A percentile compares a stretch with the other conserved stretches of the same genome.
These are phyloP conservation scores for Entonaema liquescens DNA, from an alignment of 495 filamentous ascomycete species.

Conservation along the genomic window DNA sequence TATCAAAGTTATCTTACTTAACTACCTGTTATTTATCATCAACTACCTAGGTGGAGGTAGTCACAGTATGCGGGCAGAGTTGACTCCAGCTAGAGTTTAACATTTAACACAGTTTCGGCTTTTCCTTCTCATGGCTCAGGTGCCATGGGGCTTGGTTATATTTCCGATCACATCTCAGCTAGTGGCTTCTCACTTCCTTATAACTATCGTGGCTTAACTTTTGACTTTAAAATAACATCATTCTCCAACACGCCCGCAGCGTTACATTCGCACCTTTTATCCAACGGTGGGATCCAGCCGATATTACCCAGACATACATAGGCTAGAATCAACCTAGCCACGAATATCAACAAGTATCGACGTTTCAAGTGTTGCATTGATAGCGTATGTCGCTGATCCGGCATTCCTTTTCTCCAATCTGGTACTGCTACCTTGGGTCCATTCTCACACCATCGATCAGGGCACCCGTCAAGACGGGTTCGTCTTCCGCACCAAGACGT, in stretches of 20 bases:
- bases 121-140: not conserved
- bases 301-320: slow-evolving; percentile 37
- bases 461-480: slow-evolving; percentile 25
- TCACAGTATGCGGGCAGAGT: not conserved
- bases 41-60: not conserved
- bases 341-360: slow-evolving; percentile 9
- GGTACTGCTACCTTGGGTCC: slow-evolving; percentile 16
- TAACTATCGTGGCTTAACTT: slow-evolving; percentile 5
- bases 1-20: not conserved
- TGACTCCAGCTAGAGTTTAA: slow-evolving; percentile 1
- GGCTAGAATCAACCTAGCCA: slow-evolving; percentile 32
- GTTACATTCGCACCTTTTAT: slow-evolving; percentile 37
- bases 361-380: slow-evolving; percentile 34
- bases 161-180: slow-evolving; percentile 4
- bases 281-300: slow-evolving; percentile 31
- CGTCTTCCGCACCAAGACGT: slow-evolving; percentile 32
- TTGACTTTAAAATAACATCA: slow-evolving; percentile 11
- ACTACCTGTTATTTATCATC: not conserved
- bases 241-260: slow-evolving; percentile 18
- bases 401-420: slow-evolving; percentile 24
- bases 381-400: slow-evolving; percentile 29
- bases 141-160: not conserved
- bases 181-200: slow-evolving; percentile 8
- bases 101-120: slow-evolving; percentile 1
- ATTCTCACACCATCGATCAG: slow-evolving; percentile 30